Base-by-base conservation (phyloP, 495 filamentous ascomycete genomes). In the Chlorociboria aeruginascens region DNA sequence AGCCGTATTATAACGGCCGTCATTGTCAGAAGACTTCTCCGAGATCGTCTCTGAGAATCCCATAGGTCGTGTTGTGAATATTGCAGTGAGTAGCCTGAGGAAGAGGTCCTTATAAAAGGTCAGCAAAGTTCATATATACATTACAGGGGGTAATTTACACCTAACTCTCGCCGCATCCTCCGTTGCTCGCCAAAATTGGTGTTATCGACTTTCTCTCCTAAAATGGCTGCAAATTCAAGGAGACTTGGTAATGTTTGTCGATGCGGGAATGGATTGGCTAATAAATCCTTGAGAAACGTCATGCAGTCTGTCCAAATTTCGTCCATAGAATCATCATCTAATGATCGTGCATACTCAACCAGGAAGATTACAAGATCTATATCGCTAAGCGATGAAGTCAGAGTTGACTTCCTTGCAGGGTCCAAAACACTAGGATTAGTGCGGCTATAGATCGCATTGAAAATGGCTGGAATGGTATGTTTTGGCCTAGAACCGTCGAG, bases 291-390 rank as follows among this genome's bases (percentile, higher is more conserved):
- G 37, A 97, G 62, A 63, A 99, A 99, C 0, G 82, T 77, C 56
- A 87, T 87, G 61, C 90, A 97, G 57, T 99, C 93, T 33, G 77
- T 69, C 92, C 92, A 99, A 30, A 99, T 95, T 64, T 99, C 92
- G 58, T 99, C 93, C 72, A 97, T 90, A n/a, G 92, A 83, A 69
- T 99, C 92, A 54, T 99, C 92, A 57, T 99, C 92, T 11, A 95
- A 68, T 3, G 88, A 90, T 17, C 78, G 74, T 1, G 88, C 82
- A 60, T 97, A 99, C 40, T 87, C 83, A 6, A 92, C 82, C 46
- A 97, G 64, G 60, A 97, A 99, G 14, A 81, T 76, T 8, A 89
- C 86, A 12, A 97, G 67, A 54, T 94, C 88, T 2, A 76, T 72
- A 49, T 95, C 90, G 20, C 79, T 76, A 6, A 97, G 63, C 49